A percentile compares a stretch with the other conserved stretches of the same genome.
Evolutionary conservation across 2,329 filamentous ascomycete species (phyloP).

Genomic region (Verticillium tricorpus): DNA sequence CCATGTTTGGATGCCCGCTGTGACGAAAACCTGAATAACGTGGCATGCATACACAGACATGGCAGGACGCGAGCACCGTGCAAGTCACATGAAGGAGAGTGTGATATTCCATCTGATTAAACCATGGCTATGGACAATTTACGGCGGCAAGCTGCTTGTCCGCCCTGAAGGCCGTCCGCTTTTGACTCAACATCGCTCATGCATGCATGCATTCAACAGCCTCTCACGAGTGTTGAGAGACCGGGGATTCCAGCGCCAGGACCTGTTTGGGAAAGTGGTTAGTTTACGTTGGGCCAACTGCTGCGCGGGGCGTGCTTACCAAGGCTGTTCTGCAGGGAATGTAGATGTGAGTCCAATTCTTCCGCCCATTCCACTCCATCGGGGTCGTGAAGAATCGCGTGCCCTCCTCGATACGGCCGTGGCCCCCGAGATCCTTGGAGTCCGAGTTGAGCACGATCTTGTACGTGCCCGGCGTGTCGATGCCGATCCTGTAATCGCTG

Average conservation of each 20-base stretch:
- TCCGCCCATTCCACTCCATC: constrained; percentile 82
- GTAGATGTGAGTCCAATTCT: constrained; percentile 91
- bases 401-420: constrained; percentile 69
- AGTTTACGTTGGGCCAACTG: background rate
- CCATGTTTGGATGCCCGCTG: background rate
- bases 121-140: background rate
- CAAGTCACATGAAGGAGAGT: background rate
- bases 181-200: background rate
- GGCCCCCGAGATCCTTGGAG: constrained; percentile 70
- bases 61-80: background rate
- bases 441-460: constrained; percentile 82
- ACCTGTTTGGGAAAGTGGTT: background rate
- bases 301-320: constrained; percentile 44
- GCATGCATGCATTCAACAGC: background rate
- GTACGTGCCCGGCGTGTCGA: constrained; percentile 83
- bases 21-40: background rate
- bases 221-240: constrained; percentile 17
- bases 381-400: constrained; percentile 91
- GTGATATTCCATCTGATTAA: background rate
- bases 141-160: background rate
- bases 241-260: constrained; percentile 35
- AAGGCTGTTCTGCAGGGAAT: constrained; percentile 79
- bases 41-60: too few relatives aligned
- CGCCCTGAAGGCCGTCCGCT: background rate
- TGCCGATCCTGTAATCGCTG: constrained; percentile 85